These are phyloP conservation scores for Ehretia macrophylla DNA, from an alignment of 257 asterid species.

Conservation along the genomic window DNA sequence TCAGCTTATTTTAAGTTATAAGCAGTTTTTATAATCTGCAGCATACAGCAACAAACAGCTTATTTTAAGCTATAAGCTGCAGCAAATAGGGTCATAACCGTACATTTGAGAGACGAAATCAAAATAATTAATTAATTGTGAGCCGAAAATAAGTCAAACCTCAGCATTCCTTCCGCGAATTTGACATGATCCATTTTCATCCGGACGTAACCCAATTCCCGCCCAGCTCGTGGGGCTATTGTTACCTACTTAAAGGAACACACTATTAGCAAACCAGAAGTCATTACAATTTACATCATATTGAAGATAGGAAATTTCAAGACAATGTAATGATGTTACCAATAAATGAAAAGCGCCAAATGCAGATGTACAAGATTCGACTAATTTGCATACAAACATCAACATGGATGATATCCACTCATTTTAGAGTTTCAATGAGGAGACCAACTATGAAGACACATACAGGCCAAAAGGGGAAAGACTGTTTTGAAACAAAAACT, in stretches of 20 bases:
- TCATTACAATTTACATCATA: conserved; percentile 3
- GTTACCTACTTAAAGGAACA: conserved; percentile 52
- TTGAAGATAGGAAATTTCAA: background rate
- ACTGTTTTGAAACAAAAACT: too few relatives aligned
- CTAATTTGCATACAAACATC: background rate
- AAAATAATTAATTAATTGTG: background rate
- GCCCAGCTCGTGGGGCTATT: conserved; percentile 90
- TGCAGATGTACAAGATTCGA: background rate
- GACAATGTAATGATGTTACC: background rate
- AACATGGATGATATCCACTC: too few relatives aligned
- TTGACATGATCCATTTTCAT: conserved; percentile 73
- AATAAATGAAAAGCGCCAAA: background rate
- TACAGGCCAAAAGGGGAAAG: too few relatives aligned
- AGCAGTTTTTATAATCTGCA: too few relatives aligned
- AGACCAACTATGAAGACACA: too few relatives aligned
- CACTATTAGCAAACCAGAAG: conserved; percentile 1
- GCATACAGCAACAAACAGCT: too few relatives aligned
- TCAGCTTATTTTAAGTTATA: too few relatives aligned
- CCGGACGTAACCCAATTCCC: conserved; percentile 85
- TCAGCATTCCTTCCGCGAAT: conserved; percentile 76
- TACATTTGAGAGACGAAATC: too few relatives aligned
- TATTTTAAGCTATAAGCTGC: too few relatives aligned
- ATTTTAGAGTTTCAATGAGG: too few relatives aligned
- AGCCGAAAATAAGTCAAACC: conserved; percentile 30
- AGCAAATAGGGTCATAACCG: too few relatives aligned